These are phyloP conservation scores for Amphichorda felina DNA, from an alignment of 2,329 filamentous ascomycete genomes.

Conservation along the genomic window DNA sequence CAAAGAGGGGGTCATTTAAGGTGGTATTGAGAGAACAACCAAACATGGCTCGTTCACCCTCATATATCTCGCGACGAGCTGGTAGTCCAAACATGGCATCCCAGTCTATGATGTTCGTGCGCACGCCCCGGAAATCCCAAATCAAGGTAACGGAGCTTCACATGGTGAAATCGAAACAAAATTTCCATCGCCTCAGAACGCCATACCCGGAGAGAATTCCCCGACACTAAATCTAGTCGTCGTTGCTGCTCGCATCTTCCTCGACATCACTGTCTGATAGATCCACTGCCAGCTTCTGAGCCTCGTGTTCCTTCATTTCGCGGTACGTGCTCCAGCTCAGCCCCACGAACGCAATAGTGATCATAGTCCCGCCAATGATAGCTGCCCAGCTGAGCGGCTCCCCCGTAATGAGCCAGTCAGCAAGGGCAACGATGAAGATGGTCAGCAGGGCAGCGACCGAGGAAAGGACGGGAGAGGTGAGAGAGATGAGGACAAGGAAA, in stretches of 20 bases:
- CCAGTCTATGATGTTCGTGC: no score
- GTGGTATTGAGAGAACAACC: no score
- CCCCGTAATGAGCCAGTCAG: constrained; percentile 79
- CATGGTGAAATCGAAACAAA: no score
- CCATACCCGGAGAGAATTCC: background rate
- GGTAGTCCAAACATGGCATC: no score
- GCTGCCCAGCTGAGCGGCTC: constrained; percentile 63
- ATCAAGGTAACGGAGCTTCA: no score
- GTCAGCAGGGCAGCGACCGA: constrained; percentile 89
- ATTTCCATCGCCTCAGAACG: background rate
- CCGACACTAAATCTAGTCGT: background rate
- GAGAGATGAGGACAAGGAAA: constrained; percentile 83
- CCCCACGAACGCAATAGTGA: constrained; percentile 78
- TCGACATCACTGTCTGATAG: constrained; percentile 36
- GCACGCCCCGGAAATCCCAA: no score
- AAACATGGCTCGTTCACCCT: no score
- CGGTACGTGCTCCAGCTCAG: constrained; percentile 85
- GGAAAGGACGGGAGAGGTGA: constrained; percentile 85
- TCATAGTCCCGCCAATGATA: constrained; percentile 71
- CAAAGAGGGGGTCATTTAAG: no score
- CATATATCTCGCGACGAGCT: no score
- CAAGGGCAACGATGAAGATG: constrained; percentile 90
- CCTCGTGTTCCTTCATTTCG: constrained; percentile 79
- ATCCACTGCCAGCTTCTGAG: constrained; percentile 38
- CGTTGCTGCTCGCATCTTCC: constrained; percentile 18